Conservation (phyloP, 1,284 basidiomycete genomes). For the Marasmius sp. region DNA sequence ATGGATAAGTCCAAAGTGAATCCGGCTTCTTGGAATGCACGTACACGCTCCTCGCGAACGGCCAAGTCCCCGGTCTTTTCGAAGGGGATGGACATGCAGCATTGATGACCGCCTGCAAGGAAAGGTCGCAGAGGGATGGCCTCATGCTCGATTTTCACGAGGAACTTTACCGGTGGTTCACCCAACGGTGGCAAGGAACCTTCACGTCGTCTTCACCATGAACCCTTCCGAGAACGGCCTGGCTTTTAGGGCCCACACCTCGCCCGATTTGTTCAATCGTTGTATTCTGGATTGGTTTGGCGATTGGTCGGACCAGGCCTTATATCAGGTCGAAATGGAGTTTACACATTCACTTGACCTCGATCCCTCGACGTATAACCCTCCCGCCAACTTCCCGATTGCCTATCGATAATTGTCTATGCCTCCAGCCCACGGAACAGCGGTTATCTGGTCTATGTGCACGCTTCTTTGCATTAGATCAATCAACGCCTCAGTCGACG, state of each 20-base stretch:
- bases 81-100: constrained; percentile 97
- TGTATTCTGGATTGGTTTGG: constrained; percentile 99
- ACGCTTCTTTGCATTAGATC: constrained; percentile 87
- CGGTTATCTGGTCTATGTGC: constrained; percentile 92
- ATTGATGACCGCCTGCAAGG: constrained; percentile 98
- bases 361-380: constrained; percentile 77
- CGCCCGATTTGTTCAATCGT: constrained; percentile 96
- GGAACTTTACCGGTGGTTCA: constrained; percentile 97
- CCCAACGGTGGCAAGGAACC: constrained; percentile 91
- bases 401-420: constrained; percentile 81
- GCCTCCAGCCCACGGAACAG: constrained; percentile 83
- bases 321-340: constrained; percentile 95
- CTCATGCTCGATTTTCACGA: constrained; percentile 98
- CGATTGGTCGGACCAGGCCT: constrained; percentile 96
- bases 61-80: constrained; percentile 98
- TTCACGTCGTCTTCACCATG: constrained; percentile 99
- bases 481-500: constrained; percentile 88
- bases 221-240: constrained; percentile 97
- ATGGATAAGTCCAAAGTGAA: constrained; percentile 99
- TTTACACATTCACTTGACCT: constrained; percentile 92
- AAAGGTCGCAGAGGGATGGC: constrained; percentile 96
- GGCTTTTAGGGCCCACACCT: constrained; percentile 94
- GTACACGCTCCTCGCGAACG: constrained; percentile 98
- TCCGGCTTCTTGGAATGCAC: constrained; percentile 98
- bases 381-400: constrained; percentile 83